Evolutionary conservation across 345 rosid genomes (phyloP).

Genomic region (Boechera retrofracta): DNA sequence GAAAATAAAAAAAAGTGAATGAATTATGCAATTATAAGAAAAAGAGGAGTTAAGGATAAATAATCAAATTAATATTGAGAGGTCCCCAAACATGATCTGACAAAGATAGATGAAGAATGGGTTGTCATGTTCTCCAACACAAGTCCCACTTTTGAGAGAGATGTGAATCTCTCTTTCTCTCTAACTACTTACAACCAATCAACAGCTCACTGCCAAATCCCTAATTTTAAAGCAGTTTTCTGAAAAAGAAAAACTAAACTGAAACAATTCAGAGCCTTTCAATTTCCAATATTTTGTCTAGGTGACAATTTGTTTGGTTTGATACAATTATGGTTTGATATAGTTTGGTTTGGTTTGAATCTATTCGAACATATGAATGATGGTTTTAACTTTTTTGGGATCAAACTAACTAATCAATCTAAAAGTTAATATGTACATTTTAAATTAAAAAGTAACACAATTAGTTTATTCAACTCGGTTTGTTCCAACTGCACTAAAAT

Average conservation of each 20-base stretch:
- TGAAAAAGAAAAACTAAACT: background rate
- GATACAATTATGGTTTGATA: background rate
- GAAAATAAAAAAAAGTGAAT: background rate
- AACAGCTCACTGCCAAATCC: conserved; percentile 43
- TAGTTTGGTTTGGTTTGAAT: background rate
- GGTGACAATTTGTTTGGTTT: background rate
- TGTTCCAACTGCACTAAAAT: too few relatives aligned
- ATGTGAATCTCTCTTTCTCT: conserved; percentile 34
- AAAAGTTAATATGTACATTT: too few relatives aligned
- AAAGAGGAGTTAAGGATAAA: conserved; percentile 33
- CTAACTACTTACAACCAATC: conserved; percentile 45
- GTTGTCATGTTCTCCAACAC: conserved; percentile 53
- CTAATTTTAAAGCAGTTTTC: conserved; percentile 10
- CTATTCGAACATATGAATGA: background rate
- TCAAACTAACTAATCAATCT: too few relatives aligned
- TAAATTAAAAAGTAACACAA: too few relatives aligned
- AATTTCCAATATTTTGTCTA: conserved; percentile 16
- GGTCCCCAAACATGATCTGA: conserved; percentile 48
- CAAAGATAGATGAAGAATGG: conserved; percentile 45
- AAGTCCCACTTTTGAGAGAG: conserved; percentile 46
- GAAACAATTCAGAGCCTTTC: conserved; percentile 26
- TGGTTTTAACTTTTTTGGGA: too few relatives aligned
- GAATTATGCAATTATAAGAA: background rate
- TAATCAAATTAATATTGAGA: conserved; percentile 31
- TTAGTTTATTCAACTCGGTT: too few relatives aligned